Base-by-base conservation (phyloP, 73 alveolate species). In the Loxodes magnus region DNA sequence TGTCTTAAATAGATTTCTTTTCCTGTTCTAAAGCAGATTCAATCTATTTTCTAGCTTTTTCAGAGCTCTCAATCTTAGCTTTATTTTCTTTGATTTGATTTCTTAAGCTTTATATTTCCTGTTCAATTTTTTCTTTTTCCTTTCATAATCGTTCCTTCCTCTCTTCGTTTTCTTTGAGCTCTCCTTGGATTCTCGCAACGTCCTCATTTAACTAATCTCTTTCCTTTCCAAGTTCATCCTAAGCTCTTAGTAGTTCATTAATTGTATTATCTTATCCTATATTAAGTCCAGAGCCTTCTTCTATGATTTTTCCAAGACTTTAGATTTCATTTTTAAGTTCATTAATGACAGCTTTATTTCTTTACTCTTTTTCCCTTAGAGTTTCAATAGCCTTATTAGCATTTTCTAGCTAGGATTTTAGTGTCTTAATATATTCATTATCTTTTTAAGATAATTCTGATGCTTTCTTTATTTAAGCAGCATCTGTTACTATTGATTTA, bases 331-430 rank as follows among this genome's bases (percentile, higher is more conserved):
- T 56, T 44, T 74, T 71, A 54, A 90, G 63, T 58, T 67, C 79
- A 28, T 77, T 86, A 43, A 87, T 87, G 42, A 81, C 87, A 53
- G 71, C 78, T 51, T 86, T 82, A 28, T 93, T 85, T 44, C 84
- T 67, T 42, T 81, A 92, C 58, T 90, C 98, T 48, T 82, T 87
- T 33, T 74, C 90, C 27, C 79, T 67, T 9, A 87, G 84, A 14
- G 49, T 43, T 26, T 85, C 96, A 30, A 84, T 77, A 55, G 88
- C 80, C 52, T 71, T 85, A 78, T 77, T 67, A 9, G 86, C 89
- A 64, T 77, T 79, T 12, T 92, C 90, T 6, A 84, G 81, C 56
- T 92, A 96, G 35, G 81, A 77, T 42, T 84, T 67, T 38, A 92
- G 77, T 43, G 57, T 43, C 25, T 78, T 64, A 24, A 92, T 88